Percentiles rank a stretch among this genome's conserved stretches.
Evolutionary conservation across 257 asterid species (phyloP).

Genomic region (Thymus quinquecostatus): DNA sequence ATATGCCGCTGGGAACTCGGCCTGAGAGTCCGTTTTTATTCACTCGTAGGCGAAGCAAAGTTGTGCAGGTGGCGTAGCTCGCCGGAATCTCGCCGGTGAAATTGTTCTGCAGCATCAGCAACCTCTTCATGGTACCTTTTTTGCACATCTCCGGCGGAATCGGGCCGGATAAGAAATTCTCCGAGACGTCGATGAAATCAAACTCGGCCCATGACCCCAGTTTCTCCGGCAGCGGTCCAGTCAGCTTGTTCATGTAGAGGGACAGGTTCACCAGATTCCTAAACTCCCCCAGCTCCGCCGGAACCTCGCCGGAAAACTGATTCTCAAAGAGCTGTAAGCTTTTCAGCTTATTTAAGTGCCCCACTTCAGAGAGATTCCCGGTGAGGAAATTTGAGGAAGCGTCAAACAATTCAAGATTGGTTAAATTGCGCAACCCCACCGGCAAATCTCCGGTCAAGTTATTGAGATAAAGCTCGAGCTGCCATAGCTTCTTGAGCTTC

Average conservation of each 20-base stretch:
- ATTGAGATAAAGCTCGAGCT: constrained; percentile 68
- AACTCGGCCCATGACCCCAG: constrained; percentile 84
- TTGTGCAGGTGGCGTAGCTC: constrained; percentile 58
- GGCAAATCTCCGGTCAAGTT: constrained; percentile 69
- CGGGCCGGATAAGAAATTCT: constrained; percentile 65
- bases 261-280: constrained; percentile 63
- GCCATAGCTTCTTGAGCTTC: constrained; percentile 64
- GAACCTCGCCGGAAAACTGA: constrained; percentile 69
- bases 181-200: constrained; percentile 69
- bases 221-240: constrained; percentile 63
- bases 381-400: constrained; percentile 64
- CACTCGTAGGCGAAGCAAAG: constrained; percentile 65
- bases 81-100: constrained; percentile 79
- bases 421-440: constrained; percentile 61
- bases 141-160: constrained; percentile 96
- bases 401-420: constrained; percentile 68
- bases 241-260: constrained; percentile 61
- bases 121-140: constrained; percentile 57
- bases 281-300: constrained; percentile 77
- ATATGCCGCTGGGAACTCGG: constrained; percentile 67
- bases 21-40: constrained; percentile 69
- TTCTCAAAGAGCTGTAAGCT: constrained; percentile 73
- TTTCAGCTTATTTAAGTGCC: constrained; percentile 49
- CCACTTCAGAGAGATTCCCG: constrained; percentile 67
- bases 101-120: constrained; percentile 63